Evolutionary conservation across 2,329 filamentous ascomycete species (phyloP).

Genomic region (Talaromyces sp.): DNA sequence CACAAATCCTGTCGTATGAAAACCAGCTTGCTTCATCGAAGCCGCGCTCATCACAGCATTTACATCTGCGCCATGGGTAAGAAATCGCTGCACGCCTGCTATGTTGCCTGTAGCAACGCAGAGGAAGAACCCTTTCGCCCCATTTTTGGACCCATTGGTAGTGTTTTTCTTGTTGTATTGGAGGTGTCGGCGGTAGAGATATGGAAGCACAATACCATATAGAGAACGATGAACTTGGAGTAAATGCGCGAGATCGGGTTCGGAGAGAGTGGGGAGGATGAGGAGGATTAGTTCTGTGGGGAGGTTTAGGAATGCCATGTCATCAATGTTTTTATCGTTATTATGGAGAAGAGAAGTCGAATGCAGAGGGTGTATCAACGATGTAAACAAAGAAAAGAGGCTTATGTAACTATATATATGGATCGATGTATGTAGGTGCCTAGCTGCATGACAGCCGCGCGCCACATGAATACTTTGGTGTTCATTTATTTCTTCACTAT

Average conservation of each 20-base stretch:
- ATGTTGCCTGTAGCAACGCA: not conserved
- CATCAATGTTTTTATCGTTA: too few species aligned
- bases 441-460: not conserved
- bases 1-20: not conserved
- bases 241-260: not conserved
- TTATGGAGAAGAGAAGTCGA: not conserved
- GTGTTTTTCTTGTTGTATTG: not conserved
- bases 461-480: too few species aligned
- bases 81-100: not conserved
- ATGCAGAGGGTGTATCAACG: not conserved
- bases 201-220: not conserved
- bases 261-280: not conserved
- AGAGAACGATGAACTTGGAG: not conserved
- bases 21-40: not conserved
- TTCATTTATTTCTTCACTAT: too few species aligned
- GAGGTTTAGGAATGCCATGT: conserved; percentile 14
- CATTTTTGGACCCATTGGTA: not conserved
- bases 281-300: conserved; percentile 1
- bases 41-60: not conserved
- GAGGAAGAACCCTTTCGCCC: not conserved
- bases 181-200: not conserved
- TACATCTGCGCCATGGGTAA: not conserved
- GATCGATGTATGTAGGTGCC: not conserved
- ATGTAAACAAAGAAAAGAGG: not conserved
- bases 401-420: not conserved